Evolutionary conservation across 768 basidiomycete genomes (phyloP).

Genomic region (Porpolomopsis calyptriformis): DNA sequence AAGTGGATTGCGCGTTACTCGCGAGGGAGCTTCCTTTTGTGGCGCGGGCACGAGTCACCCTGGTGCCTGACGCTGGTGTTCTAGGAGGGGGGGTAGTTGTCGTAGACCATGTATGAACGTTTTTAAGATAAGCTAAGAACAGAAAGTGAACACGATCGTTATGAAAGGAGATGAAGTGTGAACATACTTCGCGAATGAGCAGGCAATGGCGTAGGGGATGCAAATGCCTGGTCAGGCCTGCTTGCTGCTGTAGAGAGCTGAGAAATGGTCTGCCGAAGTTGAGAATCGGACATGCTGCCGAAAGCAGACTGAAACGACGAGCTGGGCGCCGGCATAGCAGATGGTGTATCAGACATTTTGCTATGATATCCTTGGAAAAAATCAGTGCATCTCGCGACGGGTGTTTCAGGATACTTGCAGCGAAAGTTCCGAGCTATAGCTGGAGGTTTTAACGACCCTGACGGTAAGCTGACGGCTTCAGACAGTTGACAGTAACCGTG

Average conservation of each 20-base stretch:
- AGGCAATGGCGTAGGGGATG: constrained; percentile 28
- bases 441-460: too few relatives aligned
- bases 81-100: constrained; percentile 45
- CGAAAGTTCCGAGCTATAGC: too few relatives aligned
- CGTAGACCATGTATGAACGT: constrained; percentile 59
- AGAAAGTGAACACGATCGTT: constrained; percentile 6
- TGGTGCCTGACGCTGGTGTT: constrained; percentile 26
- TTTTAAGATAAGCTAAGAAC: constrained; percentile 49
- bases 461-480: too few relatives aligned
- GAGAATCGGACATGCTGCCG: constrained; percentile 46
- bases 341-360: neutral
- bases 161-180: constrained; percentile 2
- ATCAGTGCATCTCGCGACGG: too few relatives aligned
- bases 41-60: constrained; percentile 30
- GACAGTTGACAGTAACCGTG: too few relatives aligned
- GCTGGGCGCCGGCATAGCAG: neutral
- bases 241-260: constrained; percentile 35
- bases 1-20: constrained; percentile 17
- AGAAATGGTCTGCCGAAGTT: constrained; percentile 52
- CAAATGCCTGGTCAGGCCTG: constrained; percentile 25
- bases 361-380: neutral
- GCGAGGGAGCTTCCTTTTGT: constrained; percentile 36
- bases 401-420: too few relatives aligned
- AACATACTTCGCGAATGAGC: constrained; percentile 27
- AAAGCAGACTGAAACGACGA: constrained; percentile 16